These are phyloP conservation scores for Colletotrichum sp. DNA, from an alignment of 2,329 filamentous ascomycete species.

Conservation along the genomic window DNA sequence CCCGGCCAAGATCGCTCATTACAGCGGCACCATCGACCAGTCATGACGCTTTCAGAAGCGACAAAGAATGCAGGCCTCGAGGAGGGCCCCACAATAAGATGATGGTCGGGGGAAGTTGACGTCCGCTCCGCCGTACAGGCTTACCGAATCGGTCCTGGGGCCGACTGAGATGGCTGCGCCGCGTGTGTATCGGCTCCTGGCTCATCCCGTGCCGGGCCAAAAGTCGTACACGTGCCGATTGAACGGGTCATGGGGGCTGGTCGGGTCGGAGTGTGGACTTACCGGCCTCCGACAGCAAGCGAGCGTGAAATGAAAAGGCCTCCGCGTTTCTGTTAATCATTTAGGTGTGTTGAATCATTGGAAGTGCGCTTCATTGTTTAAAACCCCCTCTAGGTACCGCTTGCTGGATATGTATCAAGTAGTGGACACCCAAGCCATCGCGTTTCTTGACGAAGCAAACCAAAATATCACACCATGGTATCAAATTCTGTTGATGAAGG, in stretches of 20 bases:
- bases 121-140: neutral
- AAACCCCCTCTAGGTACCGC: accelerated
- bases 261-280: neutral
- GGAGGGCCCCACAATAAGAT: neutral
- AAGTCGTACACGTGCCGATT: neutral
- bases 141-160: neutral
- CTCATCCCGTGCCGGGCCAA: neutral
- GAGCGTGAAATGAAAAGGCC: neutral
- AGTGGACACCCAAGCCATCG: neutral
- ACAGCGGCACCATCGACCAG: neutral
- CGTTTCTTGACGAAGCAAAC: neutral
- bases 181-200: neutral
- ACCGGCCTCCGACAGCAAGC: neutral
- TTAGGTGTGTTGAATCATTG: neutral
- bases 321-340: no score
- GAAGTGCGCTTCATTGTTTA: accelerated
- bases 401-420: accelerated
- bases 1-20: neutral
- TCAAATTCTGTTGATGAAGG: neutral
- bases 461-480: neutral
- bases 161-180: neutral
- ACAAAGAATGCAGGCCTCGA: neutral
- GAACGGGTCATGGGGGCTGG: neutral
- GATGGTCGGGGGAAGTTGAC: neutral
- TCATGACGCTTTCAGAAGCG: neutral